Conservation (phyloP, 1,284 basidiomycete species). For the Pseudozyma flocculosa region DNA sequence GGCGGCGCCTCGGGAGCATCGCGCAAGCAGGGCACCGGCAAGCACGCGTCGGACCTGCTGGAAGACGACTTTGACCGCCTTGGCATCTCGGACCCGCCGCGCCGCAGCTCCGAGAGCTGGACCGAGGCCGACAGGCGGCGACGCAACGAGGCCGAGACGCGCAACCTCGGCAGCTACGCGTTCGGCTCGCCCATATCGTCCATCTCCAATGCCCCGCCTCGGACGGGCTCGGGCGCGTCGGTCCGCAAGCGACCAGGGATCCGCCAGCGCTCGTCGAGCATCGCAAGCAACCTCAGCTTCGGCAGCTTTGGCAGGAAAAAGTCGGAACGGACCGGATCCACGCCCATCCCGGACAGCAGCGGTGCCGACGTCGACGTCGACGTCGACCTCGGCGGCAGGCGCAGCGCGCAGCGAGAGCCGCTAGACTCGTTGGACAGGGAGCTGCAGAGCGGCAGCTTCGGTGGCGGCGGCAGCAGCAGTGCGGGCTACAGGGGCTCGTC, state of each 20-base stretch:
- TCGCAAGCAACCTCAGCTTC: slow-evolving; percentile 28
- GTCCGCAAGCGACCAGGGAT: slow-evolving; percentile 12
- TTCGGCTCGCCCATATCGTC: slow-evolving; percentile 25
- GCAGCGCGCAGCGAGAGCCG: slow-evolving; percentile 1
- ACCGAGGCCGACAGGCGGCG: slow-evolving; percentile 11
- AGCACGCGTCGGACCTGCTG: too few species aligned
- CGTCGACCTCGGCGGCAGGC: slow-evolving; percentile 11
- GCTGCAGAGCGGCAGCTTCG: slow-evolving; percentile 24
- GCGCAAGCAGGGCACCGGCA: too few species aligned
- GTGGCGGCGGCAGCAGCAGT: not conserved
- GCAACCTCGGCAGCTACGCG: slow-evolving; percentile 18
- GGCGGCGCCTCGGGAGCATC: slow-evolving; percentile 1
- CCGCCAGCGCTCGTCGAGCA: slow-evolving; percentile 21
- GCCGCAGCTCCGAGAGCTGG: slow-evolving; percentile 2
- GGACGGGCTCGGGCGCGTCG: slow-evolving; percentile 17
- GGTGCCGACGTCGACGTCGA: slow-evolving; percentile 1
- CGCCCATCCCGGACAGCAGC: slow-evolving; percentile 27
- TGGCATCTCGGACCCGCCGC: not conserved
- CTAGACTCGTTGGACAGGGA: slow-evolving; percentile 50
- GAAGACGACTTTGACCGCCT: slow-evolving; percentile 15
- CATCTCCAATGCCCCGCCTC: slow-evolving; percentile 20
- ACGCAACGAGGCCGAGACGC: slow-evolving; percentile 13
- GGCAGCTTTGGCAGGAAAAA: slow-evolving; percentile 21
- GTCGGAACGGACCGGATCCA: slow-evolving; percentile 20
- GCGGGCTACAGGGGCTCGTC: slow-evolving; percentile 10